These are phyloP conservation scores for Cyclotella choctawhatcheeana DNA, from an alignment of 108 stramenopile genomes.

Conservation along the genomic window DNA sequence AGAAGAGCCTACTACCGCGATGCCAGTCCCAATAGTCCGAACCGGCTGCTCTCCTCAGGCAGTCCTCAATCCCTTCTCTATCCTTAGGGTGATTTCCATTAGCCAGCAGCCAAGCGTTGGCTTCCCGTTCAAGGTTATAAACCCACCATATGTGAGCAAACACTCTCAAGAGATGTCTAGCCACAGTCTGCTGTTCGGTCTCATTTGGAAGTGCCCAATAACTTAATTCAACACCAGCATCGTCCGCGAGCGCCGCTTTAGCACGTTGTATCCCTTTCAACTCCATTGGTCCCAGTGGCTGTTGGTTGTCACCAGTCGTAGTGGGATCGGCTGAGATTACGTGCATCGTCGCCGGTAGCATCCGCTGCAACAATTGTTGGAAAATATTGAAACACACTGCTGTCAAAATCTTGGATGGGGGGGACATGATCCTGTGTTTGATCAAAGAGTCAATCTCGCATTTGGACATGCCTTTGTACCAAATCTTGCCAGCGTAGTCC, in stretches of 20 bases:
- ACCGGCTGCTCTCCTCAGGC: background rate
- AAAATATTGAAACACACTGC: background rate
- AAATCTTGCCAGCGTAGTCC: conserved; percentile 3
- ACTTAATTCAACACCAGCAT: conserved; percentile 14
- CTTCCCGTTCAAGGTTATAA: conserved; percentile 4
- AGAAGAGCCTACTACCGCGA: conserved; percentile 32
- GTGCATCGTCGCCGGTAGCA: background rate
- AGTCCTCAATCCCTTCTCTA: conserved; percentile 13
- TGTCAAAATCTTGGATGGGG: conserved; percentile 8
- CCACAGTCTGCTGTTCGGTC: conserved; percentile 7
- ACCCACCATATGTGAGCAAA: conserved; percentile 18
- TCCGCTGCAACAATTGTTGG: conserved; percentile 1
- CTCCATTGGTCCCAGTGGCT: conserved; percentile 4
- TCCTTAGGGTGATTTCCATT: conserved; percentile 17
- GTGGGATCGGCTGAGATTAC: background rate
- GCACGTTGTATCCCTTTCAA: conserved; percentile 5
- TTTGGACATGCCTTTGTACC: background rate
- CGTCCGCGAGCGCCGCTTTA: conserved; percentile 20
- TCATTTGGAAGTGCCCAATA: conserved; percentile 22
- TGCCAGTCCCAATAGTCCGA: conserved; percentile 50
- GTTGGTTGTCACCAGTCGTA: too few relatives aligned
- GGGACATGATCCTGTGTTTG: background rate
- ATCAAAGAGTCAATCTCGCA: background rate
- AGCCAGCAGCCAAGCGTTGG: background rate
- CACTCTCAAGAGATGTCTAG: background rate